Base-by-base conservation (phyloP, 2,329 filamentous ascomycete species). In the Aurifilum marmelostoma region DNA sequence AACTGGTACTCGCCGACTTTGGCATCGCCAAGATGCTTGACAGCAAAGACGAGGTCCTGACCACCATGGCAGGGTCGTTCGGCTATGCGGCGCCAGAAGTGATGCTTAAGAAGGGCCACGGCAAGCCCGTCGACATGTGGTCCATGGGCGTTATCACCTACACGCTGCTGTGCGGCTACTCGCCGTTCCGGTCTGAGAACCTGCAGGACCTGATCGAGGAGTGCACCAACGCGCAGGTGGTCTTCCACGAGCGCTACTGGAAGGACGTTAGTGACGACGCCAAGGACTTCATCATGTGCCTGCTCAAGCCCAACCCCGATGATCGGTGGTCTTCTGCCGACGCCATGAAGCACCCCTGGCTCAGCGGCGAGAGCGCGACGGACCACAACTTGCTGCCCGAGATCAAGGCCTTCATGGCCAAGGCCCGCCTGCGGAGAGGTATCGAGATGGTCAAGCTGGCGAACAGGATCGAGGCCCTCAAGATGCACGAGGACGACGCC, bases 51-150 rank as follows among this genome's bases (percentile, higher is more conserved):
- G 94, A 97, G 76, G 93, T 97, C 59, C 88, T 99, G 72, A 98
- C 94, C 74, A 98, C 94, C 65, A 99, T 99, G 96, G 96, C 96
- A 58, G 96, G 96, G 58, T 98, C 96, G 0, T 98, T 99, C 77
- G 96, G 96, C 67, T 99, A 99, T 77, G 96, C 96, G 27, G 96
- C 96, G 1, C 96, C 96, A 11, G 96, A 99, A 80, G 94, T 99
- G 70, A 99, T 99, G 96, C 86, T 97, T 73, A 97, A 97, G 85
- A 90, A 93, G 77, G 96, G 96, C 27, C 97, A 99, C 79, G 96
- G 96, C 78, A 99, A 98, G 81, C 93, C 96, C 5, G 96, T 98
- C 43, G 96, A 99, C 78, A 97, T 99, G 93, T 99, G 96, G 96
- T 98, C 96, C 3, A 87, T 99, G 81, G 96, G 96, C 72, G 96